Conservation (phyloP, 805 yeast species). For the Candida gorgasii region DNA sequence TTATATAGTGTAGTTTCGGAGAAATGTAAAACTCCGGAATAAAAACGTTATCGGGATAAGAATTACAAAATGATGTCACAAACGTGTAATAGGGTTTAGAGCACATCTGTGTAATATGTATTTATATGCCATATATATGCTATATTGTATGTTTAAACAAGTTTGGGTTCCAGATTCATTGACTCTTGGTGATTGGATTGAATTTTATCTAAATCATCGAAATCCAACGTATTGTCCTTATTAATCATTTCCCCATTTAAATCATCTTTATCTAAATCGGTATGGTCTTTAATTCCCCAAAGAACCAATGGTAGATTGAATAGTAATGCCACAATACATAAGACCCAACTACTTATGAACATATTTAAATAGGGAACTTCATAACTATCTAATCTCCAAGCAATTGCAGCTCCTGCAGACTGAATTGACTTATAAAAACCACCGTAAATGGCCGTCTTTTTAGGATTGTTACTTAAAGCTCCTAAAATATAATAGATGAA, state of each 20-base stretch:
- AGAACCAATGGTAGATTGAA: slow-evolving; percentile 49
- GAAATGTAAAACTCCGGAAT: background rate
- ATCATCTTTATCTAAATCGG: slow-evolving; percentile 37
- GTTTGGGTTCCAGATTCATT: too few relatives aligned
- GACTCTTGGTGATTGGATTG: slow-evolving; percentile 6
- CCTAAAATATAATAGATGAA: slow-evolving; percentile 62
- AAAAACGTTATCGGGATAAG: too few relatives aligned
- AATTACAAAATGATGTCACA: background rate
- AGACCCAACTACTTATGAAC: slow-evolving; percentile 56
- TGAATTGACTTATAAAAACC: slow-evolving; percentile 66
- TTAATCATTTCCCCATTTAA: slow-evolving; percentile 15
- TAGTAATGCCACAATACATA: slow-evolving; percentile 47
- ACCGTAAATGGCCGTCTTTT: slow-evolving; percentile 56
- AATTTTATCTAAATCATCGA: slow-evolving; percentile 1
- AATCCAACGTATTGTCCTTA: background rate
- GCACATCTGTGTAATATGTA: too few relatives aligned
- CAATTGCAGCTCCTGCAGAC: slow-evolving; percentile 62
- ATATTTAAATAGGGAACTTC: slow-evolving; percentile 34
- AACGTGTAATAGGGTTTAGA: too few relatives aligned
- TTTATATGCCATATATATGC: too few relatives aligned
- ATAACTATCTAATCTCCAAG: slow-evolving; percentile 56
- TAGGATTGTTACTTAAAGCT: slow-evolving; percentile 55
- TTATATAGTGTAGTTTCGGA: too few relatives aligned
- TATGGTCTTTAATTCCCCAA: slow-evolving; percentile 45
- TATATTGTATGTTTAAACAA: too few relatives aligned